Base-by-base conservation (phyloP, 768 basidiomycete species). In the Mycena amicta region DNA sequence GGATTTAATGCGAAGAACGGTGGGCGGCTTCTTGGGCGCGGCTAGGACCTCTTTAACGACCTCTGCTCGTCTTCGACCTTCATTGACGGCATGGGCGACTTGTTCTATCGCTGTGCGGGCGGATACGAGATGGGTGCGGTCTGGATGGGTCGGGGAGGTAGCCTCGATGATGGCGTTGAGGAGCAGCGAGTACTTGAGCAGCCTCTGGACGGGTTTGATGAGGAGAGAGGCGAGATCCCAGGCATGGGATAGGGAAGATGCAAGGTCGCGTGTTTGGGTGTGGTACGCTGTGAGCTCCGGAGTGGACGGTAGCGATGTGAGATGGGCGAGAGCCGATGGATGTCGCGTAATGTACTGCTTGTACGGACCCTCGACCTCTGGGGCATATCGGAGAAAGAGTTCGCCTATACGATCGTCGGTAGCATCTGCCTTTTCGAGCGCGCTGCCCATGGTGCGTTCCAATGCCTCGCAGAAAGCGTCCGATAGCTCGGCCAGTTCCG, bases 171-270 rank as follows among this genome's bases (percentile, higher is more conserved):
- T 87, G 25, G 90, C 84, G 25, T 76, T 74, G 30, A 99, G 84
- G 27, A 99, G 82, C 8, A 98, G 83, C 0, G 92, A 86, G 68
- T 99, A 99, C 70, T 98, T 98, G 62, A 98, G 86, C 54, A 98
- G 82, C 16, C 96, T 87, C 68, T 98, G 97, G 3, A 99, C 93
- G 30, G 97, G 97, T 73, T 98, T 98, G 73, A 99, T 98, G 59
- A 99, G 88, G 37, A 98, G 83, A 0, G 93, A 94, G 4, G 92
- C 81, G 26, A 99, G 84, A 70, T 99, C 96, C 89, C 93, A 95
- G 2, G 93, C 91, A 66, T 93, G 88, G 0, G 92, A 90, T 13
- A 90, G 80, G 23, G 84, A 81, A 2, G 86, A 82, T 1, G 90
- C 88, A 33, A 89, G 77, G 12, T 76, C 79, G 57, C 84, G 82